Conservation (phyloP, 805 yeast genomes). For the Phaffomyces antillensis region DNA sequence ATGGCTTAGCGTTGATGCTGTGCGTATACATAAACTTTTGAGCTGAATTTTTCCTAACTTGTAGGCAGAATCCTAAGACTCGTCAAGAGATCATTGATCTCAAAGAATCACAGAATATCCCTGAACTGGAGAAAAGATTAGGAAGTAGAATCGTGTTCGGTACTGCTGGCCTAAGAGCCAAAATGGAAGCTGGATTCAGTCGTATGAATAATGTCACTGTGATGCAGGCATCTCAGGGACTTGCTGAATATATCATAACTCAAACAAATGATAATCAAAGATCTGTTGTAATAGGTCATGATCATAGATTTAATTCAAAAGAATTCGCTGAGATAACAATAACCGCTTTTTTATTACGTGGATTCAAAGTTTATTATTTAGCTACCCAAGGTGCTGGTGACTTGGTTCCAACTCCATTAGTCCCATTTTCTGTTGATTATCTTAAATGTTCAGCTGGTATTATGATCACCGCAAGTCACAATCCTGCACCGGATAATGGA, state of each 20-base stretch:
- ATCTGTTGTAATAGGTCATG: slow-evolving; percentile 78
- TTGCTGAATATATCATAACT: slow-evolving; percentile 43
- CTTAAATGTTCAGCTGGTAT: slow-evolving; percentile 69
- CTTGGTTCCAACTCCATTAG: slow-evolving; percentile 79
- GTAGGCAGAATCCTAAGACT: slow-evolving; percentile 32
- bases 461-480: slow-evolving; percentile 89
- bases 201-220: slow-evolving; percentile 88
- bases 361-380: slow-evolving; percentile 62
- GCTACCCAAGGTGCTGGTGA: slow-evolving; percentile 28
- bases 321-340: slow-evolving; percentile 77
- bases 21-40: background rate
- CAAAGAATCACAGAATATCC: slow-evolving; percentile 29
- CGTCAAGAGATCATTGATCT: slow-evolving; percentile 47
- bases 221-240: slow-evolving; percentile 83
- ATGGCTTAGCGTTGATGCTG: slow-evolving; percentile 6
- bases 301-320: slow-evolving; percentile 77
- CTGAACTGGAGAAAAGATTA: slow-evolving; percentile 45
- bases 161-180: slow-evolving; percentile 85
- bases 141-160: slow-evolving; percentile 71
- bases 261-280: slow-evolving; percentile 17
- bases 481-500: slow-evolving; percentile 83
- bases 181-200: slow-evolving; percentile 86
- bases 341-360: slow-evolving; percentile 58
- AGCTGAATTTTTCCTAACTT: no score
- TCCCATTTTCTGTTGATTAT: slow-evolving; percentile 75